Conservation (phyloP, 148 eudicot genomes). For the Simmondsia chinensis region DNA sequence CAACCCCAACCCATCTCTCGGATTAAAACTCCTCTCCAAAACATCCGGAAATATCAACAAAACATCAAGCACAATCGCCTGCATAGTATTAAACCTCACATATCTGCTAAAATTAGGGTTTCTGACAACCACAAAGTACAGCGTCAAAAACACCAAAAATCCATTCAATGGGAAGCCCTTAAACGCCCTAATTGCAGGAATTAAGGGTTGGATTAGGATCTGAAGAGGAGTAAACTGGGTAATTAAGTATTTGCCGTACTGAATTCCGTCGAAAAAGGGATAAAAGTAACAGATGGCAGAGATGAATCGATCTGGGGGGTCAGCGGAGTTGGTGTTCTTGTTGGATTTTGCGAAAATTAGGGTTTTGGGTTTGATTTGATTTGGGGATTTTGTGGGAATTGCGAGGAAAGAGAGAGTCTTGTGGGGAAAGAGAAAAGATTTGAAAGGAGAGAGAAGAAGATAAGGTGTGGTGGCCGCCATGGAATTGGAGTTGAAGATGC, state of each 20-base stretch:
- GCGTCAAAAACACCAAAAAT: slow-evolving; percentile 58
- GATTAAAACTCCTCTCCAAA: slow-evolving; percentile 58
- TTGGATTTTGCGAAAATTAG: slow-evolving; percentile 29
- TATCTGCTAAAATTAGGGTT: slow-evolving; percentile 80
- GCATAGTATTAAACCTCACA: slow-evolving; percentile 94
- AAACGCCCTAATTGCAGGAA: slow-evolving; percentile 74
- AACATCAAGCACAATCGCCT: slow-evolving; percentile 84
- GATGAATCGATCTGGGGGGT: slow-evolving; percentile 78
- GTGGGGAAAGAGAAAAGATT: slow-evolving; percentile 10
- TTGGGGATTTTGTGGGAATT: slow-evolving; percentile 5
- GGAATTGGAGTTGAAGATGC: too few relatives aligned
- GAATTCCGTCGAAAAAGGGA: slow-evolving; percentile 91
- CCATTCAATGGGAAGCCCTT: slow-evolving; percentile 88
- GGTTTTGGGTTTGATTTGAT: slow-evolving; percentile 7
- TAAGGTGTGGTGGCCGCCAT: slow-evolving; percentile 29
- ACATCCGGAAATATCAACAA: slow-evolving; percentile 81
- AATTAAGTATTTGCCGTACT: slow-evolving; percentile 69
- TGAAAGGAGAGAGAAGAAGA: slow-evolving; percentile 26
- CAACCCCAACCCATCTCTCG: slow-evolving; percentile 74
- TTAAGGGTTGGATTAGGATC: slow-evolving; percentile 55
- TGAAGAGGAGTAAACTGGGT: slow-evolving; percentile 65
- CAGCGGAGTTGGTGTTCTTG: slow-evolving; percentile 27
- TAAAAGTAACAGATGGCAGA: slow-evolving; percentile 79
- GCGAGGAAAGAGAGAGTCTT: slow-evolving; percentile 16
- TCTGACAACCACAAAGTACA: slow-evolving; percentile 75